phyloP scores from a whole-genome alignment of 192 early-diverging fungal genomes.

The Backusella morwellensis region DNA sequence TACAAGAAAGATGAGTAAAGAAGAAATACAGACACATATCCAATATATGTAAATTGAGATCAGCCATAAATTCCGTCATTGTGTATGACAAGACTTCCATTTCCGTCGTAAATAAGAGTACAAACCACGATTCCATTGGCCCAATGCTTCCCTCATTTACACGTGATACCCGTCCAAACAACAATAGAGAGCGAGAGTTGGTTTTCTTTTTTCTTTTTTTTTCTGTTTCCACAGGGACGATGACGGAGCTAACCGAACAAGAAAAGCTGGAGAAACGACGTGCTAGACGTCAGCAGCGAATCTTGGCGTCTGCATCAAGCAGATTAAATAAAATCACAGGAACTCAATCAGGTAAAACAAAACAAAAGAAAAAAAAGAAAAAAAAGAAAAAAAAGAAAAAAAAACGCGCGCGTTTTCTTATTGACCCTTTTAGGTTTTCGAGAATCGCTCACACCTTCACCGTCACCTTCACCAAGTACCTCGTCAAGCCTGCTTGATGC shows the following conservation, averaged over 20 bases:
- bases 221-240: neutral
- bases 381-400: neutral
- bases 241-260: constrained; percentile 24
- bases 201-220: neutral
- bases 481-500: neutral
- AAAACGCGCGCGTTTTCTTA: neutral
- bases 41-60: neutral
- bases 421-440: neutral
- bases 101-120: neutral
- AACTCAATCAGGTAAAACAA: constrained; percentile 27
- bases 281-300: constrained; percentile 29
- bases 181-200: neutral
- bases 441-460: constrained; percentile 1
- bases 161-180: neutral
- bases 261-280: constrained; percentile 31
- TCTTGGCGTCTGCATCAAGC: constrained; percentile 29
- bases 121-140: neutral
- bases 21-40: neutral
- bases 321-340: constrained; percentile 35
- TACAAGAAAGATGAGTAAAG: too few species aligned
- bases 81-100: neutral
- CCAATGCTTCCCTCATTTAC: neutral
- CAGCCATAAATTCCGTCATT: neutral
- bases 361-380: neutral
- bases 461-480: constrained; percentile 14